Conservation (phyloP, 805 yeast genomes). For the Metschnikowia borealis region DNA sequence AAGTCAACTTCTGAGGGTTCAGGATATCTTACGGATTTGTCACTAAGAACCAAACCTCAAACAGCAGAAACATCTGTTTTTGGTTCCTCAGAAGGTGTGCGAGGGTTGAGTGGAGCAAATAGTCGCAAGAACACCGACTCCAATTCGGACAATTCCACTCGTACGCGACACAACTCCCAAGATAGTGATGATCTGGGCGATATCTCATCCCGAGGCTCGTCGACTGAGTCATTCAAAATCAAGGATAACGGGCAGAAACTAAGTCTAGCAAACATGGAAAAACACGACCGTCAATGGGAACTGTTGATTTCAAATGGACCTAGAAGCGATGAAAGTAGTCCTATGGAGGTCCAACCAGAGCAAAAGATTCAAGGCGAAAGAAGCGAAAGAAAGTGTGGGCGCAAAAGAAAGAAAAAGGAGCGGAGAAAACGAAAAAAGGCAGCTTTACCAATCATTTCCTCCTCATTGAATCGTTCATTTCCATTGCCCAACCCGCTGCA, state of each 20-base stretch:
- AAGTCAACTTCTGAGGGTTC: slow-evolving; percentile 14
- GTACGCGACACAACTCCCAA: slow-evolving; percentile 1
- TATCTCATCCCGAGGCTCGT: background rate
- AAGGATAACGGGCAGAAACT: slow-evolving; percentile 11
- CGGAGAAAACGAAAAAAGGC: slow-evolving; percentile 5
- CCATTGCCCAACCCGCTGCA: slow-evolving; percentile 19
- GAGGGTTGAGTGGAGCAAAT: slow-evolving; percentile 7
- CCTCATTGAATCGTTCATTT: slow-evolving; percentile 15
- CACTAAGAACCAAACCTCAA: slow-evolving; percentile 11
- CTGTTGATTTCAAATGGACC: slow-evolving; percentile 3
- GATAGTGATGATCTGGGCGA: background rate
- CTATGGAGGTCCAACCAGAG: background rate
- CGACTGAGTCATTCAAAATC: background rate
- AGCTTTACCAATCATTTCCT: slow-evolving; percentile 12
- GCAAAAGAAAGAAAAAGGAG: slow-evolving; percentile 1
- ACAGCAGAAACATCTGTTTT: slow-evolving; percentile 11
- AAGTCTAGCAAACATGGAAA: slow-evolving; percentile 18
- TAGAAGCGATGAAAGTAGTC: background rate
- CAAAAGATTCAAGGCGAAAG: background rate
- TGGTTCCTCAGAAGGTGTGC: slow-evolving; percentile 8
- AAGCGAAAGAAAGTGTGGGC: background rate
- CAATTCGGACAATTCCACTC: background rate
- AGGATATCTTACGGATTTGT: slow-evolving; percentile 13
- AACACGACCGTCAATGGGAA: slow-evolving; percentile 18
- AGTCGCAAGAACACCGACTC: slow-evolving; percentile 4